Conservation (phyloP, 2,329 filamentous ascomycete genomes). For the Fusarium metavorans region DNA sequence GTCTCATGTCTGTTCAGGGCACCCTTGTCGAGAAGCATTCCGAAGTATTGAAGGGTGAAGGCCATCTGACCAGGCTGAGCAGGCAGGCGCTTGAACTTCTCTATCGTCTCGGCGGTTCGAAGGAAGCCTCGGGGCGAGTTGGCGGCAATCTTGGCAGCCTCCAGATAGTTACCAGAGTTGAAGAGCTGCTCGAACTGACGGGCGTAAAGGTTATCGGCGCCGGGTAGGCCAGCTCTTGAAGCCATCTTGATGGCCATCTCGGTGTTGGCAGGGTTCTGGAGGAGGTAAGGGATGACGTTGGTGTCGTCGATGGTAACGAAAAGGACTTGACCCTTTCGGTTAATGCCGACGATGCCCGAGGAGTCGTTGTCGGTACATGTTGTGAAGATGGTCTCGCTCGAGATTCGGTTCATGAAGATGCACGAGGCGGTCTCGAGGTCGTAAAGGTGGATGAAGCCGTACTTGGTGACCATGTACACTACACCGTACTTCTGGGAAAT, state of each 20-base stretch:
- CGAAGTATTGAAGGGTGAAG: constrained; percentile 96
- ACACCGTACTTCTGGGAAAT: constrained; percentile 97
- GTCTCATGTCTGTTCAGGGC: constrained; percentile 93
- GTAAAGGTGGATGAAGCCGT: constrained; percentile 98
- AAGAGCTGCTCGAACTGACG: constrained; percentile 94
- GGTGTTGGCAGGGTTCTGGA: constrained; percentile 95
- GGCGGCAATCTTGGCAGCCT: constrained; percentile 95
- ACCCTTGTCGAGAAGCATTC: constrained; percentile 96
- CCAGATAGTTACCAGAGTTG: constrained; percentile 81
- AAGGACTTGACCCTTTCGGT: constrained; percentile 96
- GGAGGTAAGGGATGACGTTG: constrained; percentile 91
- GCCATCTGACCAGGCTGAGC: constrained; percentile 88
- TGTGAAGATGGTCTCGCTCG: constrained; percentile 98
- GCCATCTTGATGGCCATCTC: constrained; percentile 96
- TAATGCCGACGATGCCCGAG: constrained; percentile 91
- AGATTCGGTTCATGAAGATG: constrained; percentile 99
- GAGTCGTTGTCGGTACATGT: constrained; percentile 87
- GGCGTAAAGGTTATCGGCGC: constrained; percentile 92
- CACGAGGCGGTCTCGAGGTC: constrained; percentile 95
- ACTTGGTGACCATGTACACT: constrained; percentile 98
- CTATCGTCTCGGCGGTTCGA: constrained; percentile 93
- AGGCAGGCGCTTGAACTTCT: constrained; percentile 91
- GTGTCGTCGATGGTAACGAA: constrained; percentile 93
- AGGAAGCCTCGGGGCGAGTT: constrained; percentile 97
- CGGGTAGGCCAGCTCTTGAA: constrained; percentile 91